These are phyloP conservation scores for Ceratocystis lukuohia DNA, from an alignment of 2,329 filamentous ascomycete species.

Conservation along the genomic window DNA sequence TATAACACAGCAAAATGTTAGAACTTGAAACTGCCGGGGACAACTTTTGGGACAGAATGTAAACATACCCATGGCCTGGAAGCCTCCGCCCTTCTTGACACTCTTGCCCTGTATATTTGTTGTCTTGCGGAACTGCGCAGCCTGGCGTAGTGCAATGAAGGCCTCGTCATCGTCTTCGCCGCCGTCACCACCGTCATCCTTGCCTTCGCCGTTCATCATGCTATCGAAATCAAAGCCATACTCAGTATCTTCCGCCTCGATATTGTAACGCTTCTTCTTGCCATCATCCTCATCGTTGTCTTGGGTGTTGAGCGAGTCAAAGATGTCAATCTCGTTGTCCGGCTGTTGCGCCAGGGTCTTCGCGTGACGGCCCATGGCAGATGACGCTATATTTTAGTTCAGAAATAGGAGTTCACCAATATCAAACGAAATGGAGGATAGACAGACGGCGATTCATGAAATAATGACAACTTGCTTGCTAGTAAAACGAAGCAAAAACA, in stretches of 20 bases:
- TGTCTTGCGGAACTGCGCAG: conserved; percentile 74
- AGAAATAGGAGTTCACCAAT: neutral
- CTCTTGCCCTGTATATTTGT: conserved; percentile 70
- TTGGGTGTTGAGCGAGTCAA: conserved; percentile 58
- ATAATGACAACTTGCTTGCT: neutral
- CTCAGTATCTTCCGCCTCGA: conserved; percentile 24
- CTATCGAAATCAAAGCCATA: conserved; percentile 45
- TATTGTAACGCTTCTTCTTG: conserved; percentile 23
- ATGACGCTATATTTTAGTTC: conserved; percentile 5
- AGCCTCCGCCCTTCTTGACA: conserved; percentile 90
- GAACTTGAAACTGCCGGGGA: neutral
- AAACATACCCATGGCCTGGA: conserved; percentile 73
- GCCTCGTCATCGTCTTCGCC: conserved; percentile 62
- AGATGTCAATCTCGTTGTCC: conserved; percentile 85
- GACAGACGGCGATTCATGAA: neutral
- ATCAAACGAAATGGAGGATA: neutral
- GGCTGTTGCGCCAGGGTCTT: conserved; percentile 64
- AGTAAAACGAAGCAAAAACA: neutral
- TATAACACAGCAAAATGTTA: neutral
- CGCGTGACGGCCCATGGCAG: conserved; percentile 55
- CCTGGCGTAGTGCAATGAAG: conserved; percentile 81
- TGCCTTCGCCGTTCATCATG: conserved; percentile 42
- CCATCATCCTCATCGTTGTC: conserved; percentile 38
- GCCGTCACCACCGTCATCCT: conserved; percentile 28
- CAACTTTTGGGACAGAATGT: neutral